A percentile compares a stretch with the other conserved stretches of the same genome.
phyloP scores from a whole-genome alignment of 2,329 filamentous ascomycete genomes.

The Dactylonectria estremocensis region DNA sequence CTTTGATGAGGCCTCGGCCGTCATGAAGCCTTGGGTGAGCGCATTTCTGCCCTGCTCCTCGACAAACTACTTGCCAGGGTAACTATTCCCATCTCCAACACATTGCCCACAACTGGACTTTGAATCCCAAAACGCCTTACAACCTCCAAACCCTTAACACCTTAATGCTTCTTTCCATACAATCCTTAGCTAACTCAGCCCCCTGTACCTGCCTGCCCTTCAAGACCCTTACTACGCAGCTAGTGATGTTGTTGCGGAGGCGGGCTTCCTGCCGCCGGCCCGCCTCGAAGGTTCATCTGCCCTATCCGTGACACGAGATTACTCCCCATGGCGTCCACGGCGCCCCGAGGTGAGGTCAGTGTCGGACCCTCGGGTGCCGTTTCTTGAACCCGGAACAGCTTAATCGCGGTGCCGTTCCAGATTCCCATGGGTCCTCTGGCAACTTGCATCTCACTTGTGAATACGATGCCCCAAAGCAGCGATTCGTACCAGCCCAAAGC shows the following conservation, averaged over 20 bases:
- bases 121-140: conserved; percentile 7
- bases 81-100: not conserved
- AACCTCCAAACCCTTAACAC: conserved; percentile 15
- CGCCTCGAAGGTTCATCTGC: conserved; percentile 79
- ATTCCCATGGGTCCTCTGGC: conserved; percentile 90
- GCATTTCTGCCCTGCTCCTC: not conserved
- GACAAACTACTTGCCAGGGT: not conserved
- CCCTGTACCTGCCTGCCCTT: conserved; percentile 1
- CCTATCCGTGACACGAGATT: conserved; percentile 91
- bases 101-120: not conserved
- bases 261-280: conserved; percentile 44
- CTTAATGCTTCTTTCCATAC: conserved; percentile 9
- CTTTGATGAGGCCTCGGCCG: not conserved
- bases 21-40: not conserved
- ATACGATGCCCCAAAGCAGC: conserved; percentile 93
- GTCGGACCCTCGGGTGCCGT: conserved; percentile 85
- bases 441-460: conserved; percentile 90
- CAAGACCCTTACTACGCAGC: conserved; percentile 2
- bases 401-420: conserved; percentile 93
- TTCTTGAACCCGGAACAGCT: conserved; percentile 91
- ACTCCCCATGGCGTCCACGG: conserved; percentile 93
- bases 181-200: too few relatives aligned
- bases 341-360: conserved; percentile 87
- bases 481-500: conserved; percentile 97
- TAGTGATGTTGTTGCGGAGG: conserved; percentile 30